Evolutionary conservation across 306 rosid species (phyloP).

Genomic region (Fragaria ananassa): DNA sequence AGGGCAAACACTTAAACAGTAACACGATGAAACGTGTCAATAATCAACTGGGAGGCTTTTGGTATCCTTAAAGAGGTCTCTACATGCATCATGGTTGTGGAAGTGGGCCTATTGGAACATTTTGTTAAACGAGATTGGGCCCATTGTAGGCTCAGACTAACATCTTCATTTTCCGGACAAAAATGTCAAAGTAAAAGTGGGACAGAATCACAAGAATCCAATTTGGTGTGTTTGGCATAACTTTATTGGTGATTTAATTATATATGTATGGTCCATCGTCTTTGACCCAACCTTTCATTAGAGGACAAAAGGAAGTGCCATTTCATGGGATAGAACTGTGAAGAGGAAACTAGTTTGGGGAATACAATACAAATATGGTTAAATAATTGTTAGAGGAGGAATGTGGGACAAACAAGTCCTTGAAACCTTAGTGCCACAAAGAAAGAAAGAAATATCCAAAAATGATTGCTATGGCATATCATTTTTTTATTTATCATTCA

Average conservation of each 20-base stretch:
- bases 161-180: background rate
- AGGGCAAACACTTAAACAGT: too few relatives aligned
- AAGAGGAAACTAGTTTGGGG: background rate
- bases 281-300: background rate
- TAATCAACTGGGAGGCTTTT: too few relatives aligned
- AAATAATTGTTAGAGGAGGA: background rate
- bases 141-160: background rate
- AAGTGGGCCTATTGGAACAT: background rate
- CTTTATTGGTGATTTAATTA: background rate
- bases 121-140: background rate
- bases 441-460: background rate
- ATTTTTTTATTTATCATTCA: background rate
- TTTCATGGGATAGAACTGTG: background rate
- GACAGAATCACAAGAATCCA: slow-evolving; percentile 3
- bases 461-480: background rate
- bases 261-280: background rate
- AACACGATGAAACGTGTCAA: too few relatives aligned
- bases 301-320: background rate
- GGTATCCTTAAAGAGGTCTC: background rate
- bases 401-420: background rate
- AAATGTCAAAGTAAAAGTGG: background rate
- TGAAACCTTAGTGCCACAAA: background rate
- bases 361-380: background rate
- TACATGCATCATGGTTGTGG: background rate
- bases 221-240: slow-evolving; percentile 12